These are phyloP conservation scores for Acanthamoeba sp. DNA, from an alignment of 208 protist genomes.

Conservation along the genomic window DNA sequence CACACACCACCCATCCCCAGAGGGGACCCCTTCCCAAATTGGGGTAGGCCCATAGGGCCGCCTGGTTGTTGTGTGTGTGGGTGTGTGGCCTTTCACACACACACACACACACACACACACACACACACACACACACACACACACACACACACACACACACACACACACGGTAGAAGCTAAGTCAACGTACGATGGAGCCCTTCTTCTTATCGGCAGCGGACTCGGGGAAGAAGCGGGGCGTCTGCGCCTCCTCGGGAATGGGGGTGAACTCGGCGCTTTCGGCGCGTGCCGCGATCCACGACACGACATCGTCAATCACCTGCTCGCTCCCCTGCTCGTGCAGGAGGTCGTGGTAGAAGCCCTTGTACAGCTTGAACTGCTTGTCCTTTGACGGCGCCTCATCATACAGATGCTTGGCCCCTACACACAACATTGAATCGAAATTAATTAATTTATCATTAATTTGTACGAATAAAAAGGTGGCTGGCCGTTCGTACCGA, in stretches of 20 bases:
- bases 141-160: too few species aligned
- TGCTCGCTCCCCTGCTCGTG: background rate
- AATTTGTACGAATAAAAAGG: too few species aligned
- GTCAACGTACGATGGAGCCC: constrained; percentile 14
- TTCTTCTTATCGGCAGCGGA: background rate
- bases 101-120: too few species aligned
- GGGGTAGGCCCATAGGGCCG: too few species aligned
- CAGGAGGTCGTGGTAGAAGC: constrained; percentile 20
- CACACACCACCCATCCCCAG: too few species aligned
- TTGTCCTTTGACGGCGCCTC: constrained; percentile 17
- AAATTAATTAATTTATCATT: too few species aligned
- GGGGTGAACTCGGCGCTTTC: background rate
- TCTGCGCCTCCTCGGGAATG: background rate
- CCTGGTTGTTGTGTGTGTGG: too few species aligned
- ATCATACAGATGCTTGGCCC: background rate
- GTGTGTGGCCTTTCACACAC: too few species aligned
- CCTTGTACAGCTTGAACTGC: constrained; percentile 1
- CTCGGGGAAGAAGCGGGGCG: constrained; percentile 41
- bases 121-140: too few species aligned
- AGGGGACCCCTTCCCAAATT: too few species aligned
- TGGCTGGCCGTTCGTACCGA: background rate
- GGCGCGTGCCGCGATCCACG: constrained; percentile 15
- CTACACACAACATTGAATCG: background rate
- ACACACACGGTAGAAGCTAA: background rate
- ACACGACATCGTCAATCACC: background rate